Percentiles rank a stretch among this genome's conserved stretches.
phyloP scores from a whole-genome alignment of 140 eudicot genomes.

The Oenanthe javanica region DNA sequence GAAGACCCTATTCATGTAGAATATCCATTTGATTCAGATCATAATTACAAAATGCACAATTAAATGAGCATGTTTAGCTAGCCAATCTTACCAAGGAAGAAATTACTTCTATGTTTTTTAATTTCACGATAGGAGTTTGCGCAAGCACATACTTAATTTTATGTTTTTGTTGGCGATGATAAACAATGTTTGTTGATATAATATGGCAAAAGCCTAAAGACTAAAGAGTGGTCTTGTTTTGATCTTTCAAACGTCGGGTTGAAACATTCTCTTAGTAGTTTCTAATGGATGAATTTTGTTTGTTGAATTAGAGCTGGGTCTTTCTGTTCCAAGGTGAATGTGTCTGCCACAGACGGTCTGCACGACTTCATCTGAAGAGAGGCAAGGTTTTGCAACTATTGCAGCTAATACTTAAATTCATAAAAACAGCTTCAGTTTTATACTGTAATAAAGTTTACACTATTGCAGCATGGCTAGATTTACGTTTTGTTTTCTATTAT shows the following conservation, averaged over 20 bases:
- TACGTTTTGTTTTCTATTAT: not conserved
- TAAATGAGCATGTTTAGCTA: slow-evolving; percentile 19
- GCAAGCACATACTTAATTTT: not conserved
- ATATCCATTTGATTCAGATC: slow-evolving; percentile 22
- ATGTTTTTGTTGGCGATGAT: not conserved
- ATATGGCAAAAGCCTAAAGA: not conserved
- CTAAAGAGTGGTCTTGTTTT: not conserved
- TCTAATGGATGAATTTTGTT: slow-evolving; percentile 45
- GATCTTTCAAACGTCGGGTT: not conserved
- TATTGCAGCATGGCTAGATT: not conserved
- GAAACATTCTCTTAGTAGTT: slow-evolving; percentile 6
- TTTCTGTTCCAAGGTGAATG: slow-evolving; percentile 71
- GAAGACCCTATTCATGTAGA: slow-evolving; percentile 19
- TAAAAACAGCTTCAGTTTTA: not conserved
- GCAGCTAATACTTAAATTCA: not conserved
- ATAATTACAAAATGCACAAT: slow-evolving; percentile 9
- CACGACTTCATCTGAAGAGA: not conserved
- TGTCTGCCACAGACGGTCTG: slow-evolving; percentile 6
- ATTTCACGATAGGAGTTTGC: not conserved
- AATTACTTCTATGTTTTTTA: not conserved
- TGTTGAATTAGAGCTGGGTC: slow-evolving; percentile 61
- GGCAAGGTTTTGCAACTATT: slow-evolving; percentile 2
- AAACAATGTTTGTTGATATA: not conserved
- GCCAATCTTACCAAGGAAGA: not conserved
- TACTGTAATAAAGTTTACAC: not conserved